A percentile compares a stretch with the other conserved stretches of the same genome.
Evolutionary conservation across 768 basidiomycete species (phyloP).

Genomic region (Amanita thiersii): DNA sequence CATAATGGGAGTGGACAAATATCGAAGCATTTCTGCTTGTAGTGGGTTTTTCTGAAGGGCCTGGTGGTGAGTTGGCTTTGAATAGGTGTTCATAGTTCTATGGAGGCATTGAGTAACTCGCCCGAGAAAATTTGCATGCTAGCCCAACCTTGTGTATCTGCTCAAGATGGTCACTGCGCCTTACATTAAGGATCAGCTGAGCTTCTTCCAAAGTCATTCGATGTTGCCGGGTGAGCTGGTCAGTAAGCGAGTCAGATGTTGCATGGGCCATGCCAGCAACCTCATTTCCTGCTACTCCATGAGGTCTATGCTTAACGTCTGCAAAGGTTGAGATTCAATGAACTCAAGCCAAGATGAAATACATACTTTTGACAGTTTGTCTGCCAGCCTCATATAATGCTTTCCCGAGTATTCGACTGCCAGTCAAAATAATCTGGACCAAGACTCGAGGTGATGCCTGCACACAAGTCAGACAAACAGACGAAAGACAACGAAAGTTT

Average conservation of each 20-base stretch:
- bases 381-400: slow-evolving; percentile 85
- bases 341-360: background rate
- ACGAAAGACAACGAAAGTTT: background rate
- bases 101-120: slow-evolving; percentile 3
- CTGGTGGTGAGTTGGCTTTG: slow-evolving; percentile 76
- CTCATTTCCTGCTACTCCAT: slow-evolving; percentile 58
- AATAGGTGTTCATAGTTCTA: slow-evolving; percentile 94
- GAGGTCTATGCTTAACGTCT: slow-evolving; percentile 84
- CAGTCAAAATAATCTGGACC: slow-evolving; percentile 72
- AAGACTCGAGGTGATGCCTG: slow-evolving; percentile 77
- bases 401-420: slow-evolving; percentile 80
- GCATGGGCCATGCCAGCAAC: slow-evolving; percentile 70
- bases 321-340: background rate
- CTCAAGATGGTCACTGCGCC: slow-evolving; percentile 64
- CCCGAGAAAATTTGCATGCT: background rate
- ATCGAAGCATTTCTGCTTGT: slow-evolving; percentile 24
- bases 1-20: slow-evolving; percentile 73
- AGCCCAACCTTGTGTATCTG: slow-evolving; percentile 59
- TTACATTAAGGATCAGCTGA: slow-evolving; percentile 83
- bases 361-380: slow-evolving; percentile 90
- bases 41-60: slow-evolving; percentile 39
- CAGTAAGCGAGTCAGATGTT: slow-evolving; percentile 65
- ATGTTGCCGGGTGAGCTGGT: slow-evolving; percentile 76
- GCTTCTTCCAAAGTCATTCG: slow-evolving; percentile 96
- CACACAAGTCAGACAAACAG: slow-evolving; percentile 2